A percentile compares a stretch with the other conserved stretches of the same genome.
Evolutionary conservation across 495 filamentous ascomycete species (phyloP).

Genomic region (Rusavskia elegans): DNA sequence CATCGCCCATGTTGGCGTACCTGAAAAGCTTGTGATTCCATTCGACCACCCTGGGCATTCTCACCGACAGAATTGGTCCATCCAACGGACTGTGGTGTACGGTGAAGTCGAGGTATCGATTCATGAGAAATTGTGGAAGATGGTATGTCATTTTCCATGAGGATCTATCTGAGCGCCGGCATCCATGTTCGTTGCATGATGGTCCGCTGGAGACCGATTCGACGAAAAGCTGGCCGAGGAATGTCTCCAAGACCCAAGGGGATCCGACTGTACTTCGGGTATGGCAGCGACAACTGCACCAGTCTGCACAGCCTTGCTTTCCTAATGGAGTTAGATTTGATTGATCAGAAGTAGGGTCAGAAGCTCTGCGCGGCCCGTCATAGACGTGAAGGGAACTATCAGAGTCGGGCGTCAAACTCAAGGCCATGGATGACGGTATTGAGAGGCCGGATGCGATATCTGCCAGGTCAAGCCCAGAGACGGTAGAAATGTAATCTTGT

Average conservation of each 20-base stretch:
- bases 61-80: conserved; percentile 1
- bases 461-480: neutral
- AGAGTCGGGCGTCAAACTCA: neutral
- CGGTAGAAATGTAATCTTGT: neutral
- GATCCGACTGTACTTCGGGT: neutral
- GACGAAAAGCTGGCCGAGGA: conserved; percentile 1
- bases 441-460: neutral
- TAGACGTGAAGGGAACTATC: neutral
- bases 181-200: conserved; percentile 1
- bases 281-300: conserved; percentile 9
- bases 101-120: conserved; percentile 2
- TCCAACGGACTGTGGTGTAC: neutral
- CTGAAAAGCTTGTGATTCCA: conserved; percentile 5
- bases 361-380: neutral
- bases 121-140: conserved; percentile 4
- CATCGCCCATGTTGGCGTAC: conserved; percentile 2
- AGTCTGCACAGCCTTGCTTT: neutral
- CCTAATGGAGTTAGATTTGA: neutral
- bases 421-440: neutral
- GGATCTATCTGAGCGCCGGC: neutral
- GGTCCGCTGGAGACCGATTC: neutral
- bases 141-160: conserved; percentile 1
- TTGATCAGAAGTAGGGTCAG: neutral
- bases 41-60: conserved; percentile 1
- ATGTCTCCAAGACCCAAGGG: neutral